phyloP scores from a whole-genome alignment of 2,329 filamentous ascomycete species.

The Sporothrix euskadiensis region DNA sequence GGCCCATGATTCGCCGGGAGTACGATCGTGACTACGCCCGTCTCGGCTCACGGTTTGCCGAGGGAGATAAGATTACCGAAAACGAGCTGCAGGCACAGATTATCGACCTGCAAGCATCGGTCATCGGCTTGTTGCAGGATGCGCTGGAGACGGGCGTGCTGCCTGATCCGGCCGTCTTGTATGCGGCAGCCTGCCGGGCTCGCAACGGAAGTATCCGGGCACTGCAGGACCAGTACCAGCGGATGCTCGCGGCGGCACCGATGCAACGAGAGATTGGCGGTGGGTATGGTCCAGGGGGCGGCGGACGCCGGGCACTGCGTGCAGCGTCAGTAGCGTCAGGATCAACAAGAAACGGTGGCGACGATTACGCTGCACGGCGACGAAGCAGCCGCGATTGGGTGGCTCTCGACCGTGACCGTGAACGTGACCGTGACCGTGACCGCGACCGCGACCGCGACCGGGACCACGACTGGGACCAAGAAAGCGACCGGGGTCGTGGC shows the following conservation, averaged over 20 bases:
- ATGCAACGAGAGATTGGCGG: constrained; percentile 19
- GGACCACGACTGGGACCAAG: constrained; percentile 35
- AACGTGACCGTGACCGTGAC: background rate
- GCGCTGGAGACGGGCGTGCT: constrained; percentile 39
- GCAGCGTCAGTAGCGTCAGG: constrained; percentile 32
- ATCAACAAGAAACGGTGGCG: constrained; percentile 26
- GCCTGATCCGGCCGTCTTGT: constrained; percentile 39
- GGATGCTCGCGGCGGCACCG: constrained; percentile 33
- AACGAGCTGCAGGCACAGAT: constrained; percentile 43
- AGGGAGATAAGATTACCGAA: constrained; percentile 41
- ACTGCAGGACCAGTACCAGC: constrained; percentile 41
- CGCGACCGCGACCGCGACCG: constrained; percentile 40
- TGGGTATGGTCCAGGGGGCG: background rate
- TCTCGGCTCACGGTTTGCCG: constrained; percentile 41
- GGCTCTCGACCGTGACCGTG: constrained; percentile 38
- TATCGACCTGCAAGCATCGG: constrained; percentile 43
- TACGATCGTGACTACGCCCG: constrained; percentile 40
- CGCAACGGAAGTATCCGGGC: constrained; percentile 42
- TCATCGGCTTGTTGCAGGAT: constrained; percentile 44
- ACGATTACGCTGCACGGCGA: constrained; percentile 44
- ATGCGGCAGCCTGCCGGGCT: constrained; percentile 41
- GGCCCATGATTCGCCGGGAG: constrained; percentile 40
- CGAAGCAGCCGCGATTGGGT: constrained; percentile 55
- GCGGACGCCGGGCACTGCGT: constrained; percentile 12
- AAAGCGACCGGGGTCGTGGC: background rate